phyloP scores from a whole-genome alignment of 75 land plant genomes.

The Larix kaempferi region DNA sequence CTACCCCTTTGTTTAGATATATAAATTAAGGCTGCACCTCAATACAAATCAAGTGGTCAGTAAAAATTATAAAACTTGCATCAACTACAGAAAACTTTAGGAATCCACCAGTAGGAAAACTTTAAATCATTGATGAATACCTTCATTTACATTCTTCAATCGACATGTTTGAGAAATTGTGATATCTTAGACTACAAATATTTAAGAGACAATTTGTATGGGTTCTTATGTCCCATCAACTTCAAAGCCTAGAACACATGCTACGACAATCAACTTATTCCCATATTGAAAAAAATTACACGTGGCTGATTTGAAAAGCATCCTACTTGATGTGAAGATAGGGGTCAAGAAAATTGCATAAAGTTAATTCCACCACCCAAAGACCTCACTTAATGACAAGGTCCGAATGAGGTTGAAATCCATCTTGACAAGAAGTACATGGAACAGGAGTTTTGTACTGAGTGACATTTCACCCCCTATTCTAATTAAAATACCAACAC shows the following conservation, averaged over 20 bases:
- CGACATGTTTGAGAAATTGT: neutral
- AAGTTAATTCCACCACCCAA: conserved; percentile 7
- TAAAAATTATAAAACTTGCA: neutral
- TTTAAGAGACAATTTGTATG: neutral
- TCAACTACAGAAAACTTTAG: neutral
- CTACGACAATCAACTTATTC: neutral
- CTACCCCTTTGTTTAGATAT: no score
- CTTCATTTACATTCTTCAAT: neutral
- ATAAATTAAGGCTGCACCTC: neutral
- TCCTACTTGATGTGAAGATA: neutral
- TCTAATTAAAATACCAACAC: conserved; percentile 2
- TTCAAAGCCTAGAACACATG: neutral
- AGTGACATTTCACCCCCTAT: neutral
- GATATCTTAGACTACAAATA: neutral
- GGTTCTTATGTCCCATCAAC: neutral
- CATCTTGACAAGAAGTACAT: conserved; percentile 21
- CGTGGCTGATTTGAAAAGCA: neutral
- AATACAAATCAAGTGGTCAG: neutral
- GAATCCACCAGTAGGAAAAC: conserved; percentile 4
- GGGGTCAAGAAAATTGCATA: conserved; percentile 6
- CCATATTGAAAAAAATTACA: no score
- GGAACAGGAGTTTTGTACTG: conserved; percentile 2
- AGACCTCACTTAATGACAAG: conserved; percentile 22
- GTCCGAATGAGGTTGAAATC: conserved; percentile 20
- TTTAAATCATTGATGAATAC: neutral